These are phyloP conservation scores for Talaromyces sp. DNA, from an alignment of 2,329 filamentous ascomycete genomes.

Conservation along the genomic window DNA sequence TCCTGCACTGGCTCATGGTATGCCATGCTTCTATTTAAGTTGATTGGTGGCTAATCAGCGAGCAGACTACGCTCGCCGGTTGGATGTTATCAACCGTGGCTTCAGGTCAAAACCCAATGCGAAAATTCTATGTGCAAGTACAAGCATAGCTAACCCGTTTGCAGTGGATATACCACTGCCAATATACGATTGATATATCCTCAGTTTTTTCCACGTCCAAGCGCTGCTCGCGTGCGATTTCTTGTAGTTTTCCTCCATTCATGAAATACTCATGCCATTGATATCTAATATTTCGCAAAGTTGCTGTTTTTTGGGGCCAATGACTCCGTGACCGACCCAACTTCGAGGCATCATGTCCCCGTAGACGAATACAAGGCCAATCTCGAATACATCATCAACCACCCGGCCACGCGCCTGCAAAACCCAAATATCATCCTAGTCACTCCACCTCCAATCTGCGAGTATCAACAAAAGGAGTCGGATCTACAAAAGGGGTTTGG, in stretches of 20 bases:
- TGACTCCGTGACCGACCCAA: slow-evolving; percentile 67
- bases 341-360: slow-evolving; percentile 65
- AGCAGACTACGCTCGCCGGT: slow-evolving; percentile 65
- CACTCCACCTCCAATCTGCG: slow-evolving; percentile 74
- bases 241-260: slow-evolving; percentile 27
- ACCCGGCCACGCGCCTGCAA: slow-evolving; percentile 65
- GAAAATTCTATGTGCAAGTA: neutral
- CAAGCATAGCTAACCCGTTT: neutral
- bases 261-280: neutral
- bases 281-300: slow-evolving; percentile 35
- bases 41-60: slow-evolving; percentile 13
- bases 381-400: slow-evolving; percentile 63
- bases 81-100: slow-evolving; percentile 85
- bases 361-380: slow-evolving; percentile 71
- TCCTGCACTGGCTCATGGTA: slow-evolving; percentile 64
- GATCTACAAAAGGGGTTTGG: slow-evolving; percentile 46
- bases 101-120: slow-evolving; percentile 49
- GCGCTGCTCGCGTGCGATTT: slow-evolving; percentile 42
- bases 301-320: slow-evolving; percentile 87
- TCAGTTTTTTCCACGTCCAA: slow-evolving; percentile 62
- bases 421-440: slow-evolving; percentile 69
- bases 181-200: slow-evolving; percentile 67
- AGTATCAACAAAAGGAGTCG: slow-evolving; percentile 56
- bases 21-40: neutral
- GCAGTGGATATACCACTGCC: slow-evolving; percentile 72